Conservation (phyloP, 176 grass and related monocot genomes). For the Hyparrhenia diplandra region DNA sequence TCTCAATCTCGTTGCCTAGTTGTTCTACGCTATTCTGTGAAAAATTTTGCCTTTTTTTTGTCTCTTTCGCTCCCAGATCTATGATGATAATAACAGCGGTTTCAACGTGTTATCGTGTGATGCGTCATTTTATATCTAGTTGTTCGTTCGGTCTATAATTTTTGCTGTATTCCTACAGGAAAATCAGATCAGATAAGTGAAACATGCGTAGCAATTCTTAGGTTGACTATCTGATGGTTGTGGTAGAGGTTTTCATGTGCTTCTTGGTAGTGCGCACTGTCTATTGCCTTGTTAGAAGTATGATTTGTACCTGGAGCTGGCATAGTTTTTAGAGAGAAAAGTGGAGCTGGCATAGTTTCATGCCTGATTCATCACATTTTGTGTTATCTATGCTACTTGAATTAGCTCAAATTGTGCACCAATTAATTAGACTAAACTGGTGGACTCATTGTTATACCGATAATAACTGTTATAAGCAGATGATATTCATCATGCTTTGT, state of each 20-base stretch:
- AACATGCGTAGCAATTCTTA: background rate
- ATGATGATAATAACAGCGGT: background rate
- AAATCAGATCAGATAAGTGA: background rate
- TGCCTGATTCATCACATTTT: background rate
- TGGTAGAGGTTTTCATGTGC: background rate
- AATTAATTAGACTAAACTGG: background rate
- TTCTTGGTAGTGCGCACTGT: background rate
- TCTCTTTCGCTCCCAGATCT: slow-evolving; percentile 1
- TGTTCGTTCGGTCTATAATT: background rate
- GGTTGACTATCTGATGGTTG: background rate
- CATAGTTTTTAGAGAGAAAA: too few relatives aligned
- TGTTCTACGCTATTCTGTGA: background rate
- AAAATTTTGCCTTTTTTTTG: background rate
- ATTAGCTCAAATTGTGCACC: background rate
- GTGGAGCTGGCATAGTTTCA: background rate
- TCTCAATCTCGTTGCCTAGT: background rate
- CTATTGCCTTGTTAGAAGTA: background rate
- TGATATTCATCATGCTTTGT: background rate
- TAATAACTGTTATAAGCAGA: background rate
- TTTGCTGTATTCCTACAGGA: background rate
- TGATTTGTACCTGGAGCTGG: background rate
- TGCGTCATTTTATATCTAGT: background rate
- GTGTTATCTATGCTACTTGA: background rate
- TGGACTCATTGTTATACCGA: background rate
- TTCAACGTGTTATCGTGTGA: background rate